Conservation (phyloP, 371 early-diverging fungal genomes). For the Chytridiales sp. region DNA sequence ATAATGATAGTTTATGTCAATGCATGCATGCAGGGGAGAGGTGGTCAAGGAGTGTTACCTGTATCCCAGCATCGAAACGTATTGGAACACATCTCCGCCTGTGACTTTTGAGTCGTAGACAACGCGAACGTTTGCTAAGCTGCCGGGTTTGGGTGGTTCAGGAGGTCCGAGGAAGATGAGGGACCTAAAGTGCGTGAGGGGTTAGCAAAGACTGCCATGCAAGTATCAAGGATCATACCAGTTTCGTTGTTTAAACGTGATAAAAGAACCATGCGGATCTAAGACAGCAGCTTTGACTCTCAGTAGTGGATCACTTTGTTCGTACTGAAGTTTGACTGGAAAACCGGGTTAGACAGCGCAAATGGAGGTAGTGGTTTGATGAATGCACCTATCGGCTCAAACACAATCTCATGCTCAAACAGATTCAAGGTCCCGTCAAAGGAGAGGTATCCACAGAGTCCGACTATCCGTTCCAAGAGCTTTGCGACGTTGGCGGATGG, state of each 20-base stretch:
- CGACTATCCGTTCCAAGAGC: constrained; percentile 35
- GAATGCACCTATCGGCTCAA: constrained; percentile 18
- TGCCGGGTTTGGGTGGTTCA: constrained; percentile 32
- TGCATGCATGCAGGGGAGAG: too few species aligned
- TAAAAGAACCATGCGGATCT: constrained; percentile 6
- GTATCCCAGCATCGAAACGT: constrained; percentile 33
- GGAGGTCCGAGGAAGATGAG: constrained; percentile 27
- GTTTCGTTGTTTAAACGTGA: constrained; percentile 10
- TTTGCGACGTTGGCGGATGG: constrained; percentile 13
- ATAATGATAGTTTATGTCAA: not conserved
- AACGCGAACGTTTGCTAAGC: constrained; percentile 24
- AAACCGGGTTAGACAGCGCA: not conserved
- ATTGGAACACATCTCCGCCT: constrained; percentile 27
- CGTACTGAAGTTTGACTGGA: constrained; percentile 1
- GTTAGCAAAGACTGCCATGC: not conserved
- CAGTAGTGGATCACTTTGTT: constrained; percentile 11
- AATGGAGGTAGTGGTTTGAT: constrained; percentile 15
- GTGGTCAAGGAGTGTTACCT: constrained; percentile 11
- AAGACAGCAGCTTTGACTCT: constrained; percentile 16
- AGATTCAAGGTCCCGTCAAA: constrained; percentile 25
- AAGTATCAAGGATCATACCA: constrained; percentile 10
- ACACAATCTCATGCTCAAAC: constrained; percentile 33
- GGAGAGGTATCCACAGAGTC: constrained; percentile 23
- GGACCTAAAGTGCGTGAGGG: constrained; percentile 11
- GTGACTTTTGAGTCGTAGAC: constrained; percentile 24